Evolutionary conservation across 2,329 filamentous ascomycete species (phyloP).

Genomic region (Camillea tinctor): DNA sequence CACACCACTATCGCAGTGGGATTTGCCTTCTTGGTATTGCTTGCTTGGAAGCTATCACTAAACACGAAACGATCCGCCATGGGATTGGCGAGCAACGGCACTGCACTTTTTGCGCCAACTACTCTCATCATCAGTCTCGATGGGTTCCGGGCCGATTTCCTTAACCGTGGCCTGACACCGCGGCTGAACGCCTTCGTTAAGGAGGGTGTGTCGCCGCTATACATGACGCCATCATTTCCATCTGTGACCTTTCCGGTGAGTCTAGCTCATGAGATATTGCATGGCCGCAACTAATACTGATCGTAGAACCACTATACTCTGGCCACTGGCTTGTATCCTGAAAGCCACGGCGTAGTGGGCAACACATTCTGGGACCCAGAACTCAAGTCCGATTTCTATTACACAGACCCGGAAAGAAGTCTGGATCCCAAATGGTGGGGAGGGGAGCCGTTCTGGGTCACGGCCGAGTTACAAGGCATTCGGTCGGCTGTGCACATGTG

Average conservation of each 20-base stretch:
- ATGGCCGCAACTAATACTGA: constrained; percentile 9
- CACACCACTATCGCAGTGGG: constrained; percentile 51
- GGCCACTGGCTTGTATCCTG: constrained; percentile 87
- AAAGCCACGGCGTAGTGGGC: constrained; percentile 88
- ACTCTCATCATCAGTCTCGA: constrained; percentile 93
- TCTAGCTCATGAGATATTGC: constrained; percentile 16
- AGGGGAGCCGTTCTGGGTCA: constrained; percentile 91
- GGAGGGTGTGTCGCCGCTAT: constrained; percentile 83
- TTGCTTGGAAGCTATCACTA: constrained; percentile 59
- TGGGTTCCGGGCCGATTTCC: constrained; percentile 92
- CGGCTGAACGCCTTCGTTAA: constrained; percentile 74
- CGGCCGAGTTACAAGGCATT: constrained; percentile 79
- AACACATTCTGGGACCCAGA: constrained; percentile 92
- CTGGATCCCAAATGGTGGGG: constrained; percentile 92
- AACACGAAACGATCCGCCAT: constrained; percentile 37
- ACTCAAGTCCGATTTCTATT: constrained; percentile 78
- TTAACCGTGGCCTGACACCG: constrained; percentile 80
- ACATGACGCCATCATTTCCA: constrained; percentile 93
- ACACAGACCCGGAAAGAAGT: constrained; percentile 73
- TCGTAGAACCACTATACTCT: constrained; percentile 80
- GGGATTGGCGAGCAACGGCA: constrained; percentile 70
- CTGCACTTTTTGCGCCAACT: constrained; percentile 83
- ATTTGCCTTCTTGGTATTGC: constrained; percentile 54
- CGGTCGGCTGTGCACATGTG: constrained; percentile 93
- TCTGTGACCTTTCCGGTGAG: constrained; percentile 82